These are phyloP conservation scores for Hyphopichia burtonii DNA, from an alignment of 1,139 yeast genomes.

Conservation along the genomic window DNA sequence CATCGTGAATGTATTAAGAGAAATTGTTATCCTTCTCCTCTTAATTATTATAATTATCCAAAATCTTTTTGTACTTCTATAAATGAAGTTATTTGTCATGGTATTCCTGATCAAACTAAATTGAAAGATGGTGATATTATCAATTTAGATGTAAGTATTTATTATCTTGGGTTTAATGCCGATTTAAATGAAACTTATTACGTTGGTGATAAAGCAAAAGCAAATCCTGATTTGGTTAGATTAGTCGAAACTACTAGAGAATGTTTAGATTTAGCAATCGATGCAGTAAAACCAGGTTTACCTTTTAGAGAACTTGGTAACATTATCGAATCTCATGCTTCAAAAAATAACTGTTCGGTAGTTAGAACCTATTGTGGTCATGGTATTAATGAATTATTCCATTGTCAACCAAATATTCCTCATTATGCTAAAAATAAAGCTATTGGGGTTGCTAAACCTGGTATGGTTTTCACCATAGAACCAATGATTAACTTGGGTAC, in stretches of 20 bases:
- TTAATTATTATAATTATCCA: slow-evolving; percentile 93
- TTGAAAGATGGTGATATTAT: slow-evolving; percentile 93
- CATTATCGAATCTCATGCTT: slow-evolving; percentile 84
- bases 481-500: slow-evolving; percentile 96
- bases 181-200: slow-evolving; percentile 96
- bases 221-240: slow-evolving; percentile 73
- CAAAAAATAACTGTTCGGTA: slow-evolving; percentile 74
- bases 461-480: slow-evolving; percentile 96
- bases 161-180: slow-evolving; percentile 85
- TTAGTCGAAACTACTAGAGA: slow-evolving; percentile 95
- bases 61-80: slow-evolving; percentile 91
- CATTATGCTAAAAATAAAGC: slow-evolving; percentile 95
- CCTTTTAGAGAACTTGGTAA: slow-evolving; percentile 87
- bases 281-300: slow-evolving; percentile 85
- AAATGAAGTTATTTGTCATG: slow-evolving; percentile 95
- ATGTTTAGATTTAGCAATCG: slow-evolving; percentile 79
- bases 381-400: slow-evolving; percentile 86
- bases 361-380: slow-evolving; percentile 94
- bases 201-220: slow-evolving; percentile 85
- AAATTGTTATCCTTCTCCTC: slow-evolving; percentile 91
- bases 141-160: slow-evolving; percentile 85
- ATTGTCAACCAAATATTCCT: slow-evolving; percentile 89
- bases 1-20: slow-evolving; percentile 88
- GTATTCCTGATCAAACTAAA: slow-evolving; percentile 88
- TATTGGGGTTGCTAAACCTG: slow-evolving; percentile 90